Evolutionary conservation across 495 filamentous ascomycete genomes (phyloP).

Genomic region (Talaromyces liani): DNA sequence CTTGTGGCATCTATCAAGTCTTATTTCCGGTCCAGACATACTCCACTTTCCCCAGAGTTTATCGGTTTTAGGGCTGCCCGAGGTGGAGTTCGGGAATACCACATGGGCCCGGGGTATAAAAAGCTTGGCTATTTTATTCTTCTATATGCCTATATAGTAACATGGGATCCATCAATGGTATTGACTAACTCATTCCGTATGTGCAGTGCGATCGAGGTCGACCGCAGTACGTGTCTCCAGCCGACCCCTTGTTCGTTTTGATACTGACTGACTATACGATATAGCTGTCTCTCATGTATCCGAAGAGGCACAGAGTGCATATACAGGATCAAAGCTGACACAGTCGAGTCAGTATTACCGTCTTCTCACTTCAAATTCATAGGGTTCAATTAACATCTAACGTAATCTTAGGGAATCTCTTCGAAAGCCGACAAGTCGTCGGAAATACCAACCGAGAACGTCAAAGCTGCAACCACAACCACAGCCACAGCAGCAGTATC

Average conservation of each 20-base stretch:
- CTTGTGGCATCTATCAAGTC: not conserved
- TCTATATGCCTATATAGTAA: not conserved
- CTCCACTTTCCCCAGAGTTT: not conserved
- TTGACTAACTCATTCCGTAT: not conserved
- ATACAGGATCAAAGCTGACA: conserved; percentile 9
- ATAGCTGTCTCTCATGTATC: conserved; percentile 10
- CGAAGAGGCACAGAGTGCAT: conserved; percentile 9
- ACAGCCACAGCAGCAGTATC: not conserved
- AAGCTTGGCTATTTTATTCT: not conserved
- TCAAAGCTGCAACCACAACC: not conserved
- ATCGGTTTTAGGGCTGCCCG: not conserved
- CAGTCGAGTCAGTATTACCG: conserved; percentile 16
- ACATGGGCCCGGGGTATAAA: not conserved
- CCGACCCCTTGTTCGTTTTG: conserved; percentile 8
- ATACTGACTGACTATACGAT: not conserved
- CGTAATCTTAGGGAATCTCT: conserved; percentile 7
- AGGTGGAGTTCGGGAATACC: not conserved
- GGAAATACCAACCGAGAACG: conserved; percentile 3
- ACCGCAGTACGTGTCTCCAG: conserved; percentile 3
- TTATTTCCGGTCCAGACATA: not conserved
- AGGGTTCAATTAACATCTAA: conserved; percentile 12
- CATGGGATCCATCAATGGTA: not conserved
- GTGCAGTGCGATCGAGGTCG: conserved; percentile 10
- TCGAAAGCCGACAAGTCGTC: conserved; percentile 18
- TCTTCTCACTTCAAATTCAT: conserved; percentile 25